Evolutionary conservation across 306 rosid genomes (phyloP), one percentile per base, ranked within the genome.

Genomic region (Rosa chinensis): DNA sequence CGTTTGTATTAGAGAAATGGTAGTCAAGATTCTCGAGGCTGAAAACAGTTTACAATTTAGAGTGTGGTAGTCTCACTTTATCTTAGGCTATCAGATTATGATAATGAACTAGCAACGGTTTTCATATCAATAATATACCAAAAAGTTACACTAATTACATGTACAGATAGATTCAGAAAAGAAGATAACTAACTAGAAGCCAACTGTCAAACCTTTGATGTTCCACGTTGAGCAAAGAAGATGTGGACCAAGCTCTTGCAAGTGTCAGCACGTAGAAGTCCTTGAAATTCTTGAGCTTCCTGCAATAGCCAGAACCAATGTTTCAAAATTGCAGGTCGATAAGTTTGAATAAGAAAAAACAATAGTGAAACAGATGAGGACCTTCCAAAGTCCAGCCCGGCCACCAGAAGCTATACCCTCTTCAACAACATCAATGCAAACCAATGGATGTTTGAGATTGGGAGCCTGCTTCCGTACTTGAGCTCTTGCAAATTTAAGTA

Each of bases 361-460:
- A 79, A 79, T 17, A 67, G 52, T 67, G 80, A 77, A 77, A 82
- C 14, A 83, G 87, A 73, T 64, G 61, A 73, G 66, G 74, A 96
- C 99, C 98, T 96, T 96, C 94, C 86, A 87, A 77, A 96, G 99
- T 67, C 99, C 99, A 73, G 90, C 85, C 49, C 90, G 92, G 28
- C 94, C 91, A 64, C 99, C 99, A 18, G 93, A 85, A 79, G 82
- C 92, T 77, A 96, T 78, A 53, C 99, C 99, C 76, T 84, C 90
- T 81, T 96, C 99, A 67, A 96, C 83, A 53, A 86, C 96, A 82
- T 93, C 97, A 82, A 96, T 89, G 90, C 99, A 96, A 82, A 88
- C 93, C 84, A 93, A 79, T 66, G 97, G 98, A 75, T 96, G 99
- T n/a, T 79, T 83, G 73, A 96, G 96, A 85, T 93, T 93, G 20